phyloP scores from a whole-genome alignment of 2,329 filamentous ascomycete species.

The Pseudofabraea citricarpa region DNA sequence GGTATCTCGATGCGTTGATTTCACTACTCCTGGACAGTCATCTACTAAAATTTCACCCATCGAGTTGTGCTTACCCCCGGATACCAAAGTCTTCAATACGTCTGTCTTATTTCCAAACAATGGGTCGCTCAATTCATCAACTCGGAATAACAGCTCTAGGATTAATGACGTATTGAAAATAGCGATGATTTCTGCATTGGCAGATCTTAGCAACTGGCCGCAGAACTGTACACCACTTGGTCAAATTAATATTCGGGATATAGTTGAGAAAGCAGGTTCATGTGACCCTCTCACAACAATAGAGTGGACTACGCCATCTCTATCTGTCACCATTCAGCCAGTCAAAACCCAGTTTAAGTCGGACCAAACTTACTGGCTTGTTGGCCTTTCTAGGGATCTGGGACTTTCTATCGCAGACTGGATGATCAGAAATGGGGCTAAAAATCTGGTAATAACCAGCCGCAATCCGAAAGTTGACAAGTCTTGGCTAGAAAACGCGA shows the following conservation, averaged over 20 bases:
- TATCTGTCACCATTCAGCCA: slow-evolving; percentile 3
- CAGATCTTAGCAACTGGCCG: not conserved
- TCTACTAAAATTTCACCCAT: not conserved
- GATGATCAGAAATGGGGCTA: slow-evolving; percentile 34
- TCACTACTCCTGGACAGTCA: not conserved
- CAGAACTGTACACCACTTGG: not conserved
- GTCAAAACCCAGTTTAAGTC: slow-evolving; percentile 5
- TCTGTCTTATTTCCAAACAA: not conserved
- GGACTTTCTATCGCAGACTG: slow-evolving; percentile 33
- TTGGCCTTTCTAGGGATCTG: slow-evolving; percentile 19
- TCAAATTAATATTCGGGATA: not conserved
- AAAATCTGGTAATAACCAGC: slow-evolving; percentile 32
- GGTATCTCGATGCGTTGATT: not conserved
- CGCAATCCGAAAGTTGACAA: slow-evolving; percentile 32
- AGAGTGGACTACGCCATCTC: not conserved
- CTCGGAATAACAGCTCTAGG: not conserved
- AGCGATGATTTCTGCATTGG: not conserved
- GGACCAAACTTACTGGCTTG: slow-evolving; percentile 24
- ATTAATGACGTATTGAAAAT: not conserved
- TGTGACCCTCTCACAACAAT: not conserved
- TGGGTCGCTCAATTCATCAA: not conserved
- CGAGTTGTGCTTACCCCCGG: not conserved
- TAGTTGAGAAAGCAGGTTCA: not conserved
- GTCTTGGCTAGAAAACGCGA: slow-evolving; percentile 18
- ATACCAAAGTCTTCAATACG: not conserved